Percentiles rank a stretch among this genome's conserved stretches.
phyloP scores from a whole-genome alignment of 805 yeast genomes.

The Teunomyces kruisii region DNA sequence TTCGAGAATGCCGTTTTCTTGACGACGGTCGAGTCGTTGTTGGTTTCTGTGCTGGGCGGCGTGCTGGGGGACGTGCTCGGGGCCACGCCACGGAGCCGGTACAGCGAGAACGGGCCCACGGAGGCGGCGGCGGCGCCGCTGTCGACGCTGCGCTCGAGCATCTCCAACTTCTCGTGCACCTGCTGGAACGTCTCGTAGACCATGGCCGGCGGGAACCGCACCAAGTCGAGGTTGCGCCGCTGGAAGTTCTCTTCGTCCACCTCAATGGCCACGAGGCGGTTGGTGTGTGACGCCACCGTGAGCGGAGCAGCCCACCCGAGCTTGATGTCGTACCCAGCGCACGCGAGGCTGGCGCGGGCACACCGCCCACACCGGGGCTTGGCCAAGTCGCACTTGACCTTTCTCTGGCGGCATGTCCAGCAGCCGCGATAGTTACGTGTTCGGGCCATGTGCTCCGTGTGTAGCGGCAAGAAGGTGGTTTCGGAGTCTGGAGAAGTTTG shows the following conservation, averaged over 20 bases:
- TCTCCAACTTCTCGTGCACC: constrained; percentile 37
- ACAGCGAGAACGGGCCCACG: constrained; percentile 28
- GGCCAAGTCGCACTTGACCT: constrained; percentile 52
- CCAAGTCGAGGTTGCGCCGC: constrained; percentile 47
- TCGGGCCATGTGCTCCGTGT: constrained; percentile 15
- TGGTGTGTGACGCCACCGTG: constrained; percentile 20
- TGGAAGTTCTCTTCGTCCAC: constrained; percentile 29
- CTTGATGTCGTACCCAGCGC: constrained; percentile 51
- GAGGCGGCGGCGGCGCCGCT: constrained; percentile 8
- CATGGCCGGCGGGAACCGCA: constrained; percentile 36
- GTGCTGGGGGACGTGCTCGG: no score
- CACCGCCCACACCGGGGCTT: constrained; percentile 50
- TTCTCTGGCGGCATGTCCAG: constrained; percentile 54
- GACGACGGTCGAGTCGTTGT: neutral
- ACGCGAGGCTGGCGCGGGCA: constrained; percentile 40
- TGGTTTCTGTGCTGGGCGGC: no score
- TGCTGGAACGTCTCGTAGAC: constrained; percentile 38
- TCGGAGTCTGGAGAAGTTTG: no score
- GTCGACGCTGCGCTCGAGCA: constrained; percentile 21
- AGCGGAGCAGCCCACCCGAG: constrained; percentile 47
- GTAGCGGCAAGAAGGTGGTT: no score
- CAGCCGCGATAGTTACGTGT: constrained; percentile 50
- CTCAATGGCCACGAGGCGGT: constrained; percentile 16
- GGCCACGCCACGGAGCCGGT: constrained; percentile 2
- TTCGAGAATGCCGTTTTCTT: constrained; percentile 16